A percentile compares a stretch with the other conserved stretches of the same genome.
These are phyloP conservation scores for Fusarium abutilonis DNA, from an alignment of 2,329 filamentous ascomycete species.

Conservation along the genomic window DNA sequence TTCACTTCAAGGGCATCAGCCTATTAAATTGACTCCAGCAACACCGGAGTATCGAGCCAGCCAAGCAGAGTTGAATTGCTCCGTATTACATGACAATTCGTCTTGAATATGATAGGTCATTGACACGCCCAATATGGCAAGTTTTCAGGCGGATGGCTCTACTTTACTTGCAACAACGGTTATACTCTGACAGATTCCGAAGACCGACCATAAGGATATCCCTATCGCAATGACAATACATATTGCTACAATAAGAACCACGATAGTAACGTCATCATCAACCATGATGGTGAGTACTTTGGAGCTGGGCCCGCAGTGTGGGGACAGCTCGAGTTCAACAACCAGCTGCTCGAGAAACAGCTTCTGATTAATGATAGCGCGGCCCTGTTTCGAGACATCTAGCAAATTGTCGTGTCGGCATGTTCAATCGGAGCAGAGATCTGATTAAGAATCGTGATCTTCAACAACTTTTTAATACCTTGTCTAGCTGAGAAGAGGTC, in stretches of 20 bases:
- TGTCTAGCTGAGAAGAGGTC: constrained; percentile 27
- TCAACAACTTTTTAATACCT: constrained; percentile 7
- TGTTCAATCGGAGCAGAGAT: constrained; percentile 9
- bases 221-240: background rate
- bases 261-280: background rate
- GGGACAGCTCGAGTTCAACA: background rate
- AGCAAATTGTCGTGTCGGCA: constrained; percentile 1
- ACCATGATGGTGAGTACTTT: background rate
- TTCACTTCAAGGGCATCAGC: background rate
- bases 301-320: background rate
- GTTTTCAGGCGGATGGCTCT: constrained; percentile 4
- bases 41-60: constrained; percentile 3
- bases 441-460: constrained; percentile 12
- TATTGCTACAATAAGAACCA: background rate
- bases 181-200: constrained; percentile 1
- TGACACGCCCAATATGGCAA: background rate
- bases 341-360: background rate
- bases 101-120: constrained; percentile 25
- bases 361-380: background rate
- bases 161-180: constrained; percentile 1
- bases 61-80: constrained; percentile 5
- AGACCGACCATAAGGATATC: constrained; percentile 1
- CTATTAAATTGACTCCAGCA: constrained; percentile 4
- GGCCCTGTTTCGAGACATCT: background rate
- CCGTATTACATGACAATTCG: constrained; percentile 1